Base-by-base conservation (phyloP, 164 flowering plant genomes). In the Protea cynaroides region DNA sequence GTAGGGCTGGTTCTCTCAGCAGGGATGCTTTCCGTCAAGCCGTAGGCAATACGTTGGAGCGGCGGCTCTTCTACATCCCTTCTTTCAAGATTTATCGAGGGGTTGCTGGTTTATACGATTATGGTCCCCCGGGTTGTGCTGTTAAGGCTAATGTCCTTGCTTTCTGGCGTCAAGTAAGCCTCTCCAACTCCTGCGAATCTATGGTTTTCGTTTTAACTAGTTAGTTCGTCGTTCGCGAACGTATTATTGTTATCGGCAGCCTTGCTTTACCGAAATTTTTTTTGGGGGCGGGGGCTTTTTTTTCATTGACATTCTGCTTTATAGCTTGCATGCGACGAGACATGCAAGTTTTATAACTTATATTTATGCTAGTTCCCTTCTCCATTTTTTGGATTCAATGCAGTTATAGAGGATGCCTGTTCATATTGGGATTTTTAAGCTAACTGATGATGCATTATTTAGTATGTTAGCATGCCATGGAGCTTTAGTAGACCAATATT, bases 121-220 rank as follows among this genome's bases (percentile, higher is more conserved):
- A 86, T 67, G 99, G 99, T 2, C 99, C 97, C 0, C 99, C 99
- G 4, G 99, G 97, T 7, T 88, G 96, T 67, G 82, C 96, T 17
- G 88, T 94, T 10, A 91, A 91, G 82, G 71, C 91, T 14, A 94
- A 94, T 63, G 96, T 94, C 21, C 89, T 94, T 18, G 82, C 86
- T 9, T 89, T 85, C 61, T 94, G 99, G 97, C 96, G 97, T 46
- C 93, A 91, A 93, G 97, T 89, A 49, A 44, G 43, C 5, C 34
- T 5, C 34, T 29, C 34, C n/a, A n/a, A n/a, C n/a, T n/a, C n/a
- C n/a, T n/a, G n/a, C n/a, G n/a, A n/a, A n/a, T n/a, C n/a, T n/a
- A n/a, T n/a, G n/a, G n/a, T n/a, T n/a, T n/a, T n/a, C 34, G 34
- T 29, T 29, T 2, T 29, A 29, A 29, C 5, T 29, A 29, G 34